Evolutionary conservation across 1,284 basidiomycete genomes (phyloP).

Genomic region (Pascua sp.): DNA sequence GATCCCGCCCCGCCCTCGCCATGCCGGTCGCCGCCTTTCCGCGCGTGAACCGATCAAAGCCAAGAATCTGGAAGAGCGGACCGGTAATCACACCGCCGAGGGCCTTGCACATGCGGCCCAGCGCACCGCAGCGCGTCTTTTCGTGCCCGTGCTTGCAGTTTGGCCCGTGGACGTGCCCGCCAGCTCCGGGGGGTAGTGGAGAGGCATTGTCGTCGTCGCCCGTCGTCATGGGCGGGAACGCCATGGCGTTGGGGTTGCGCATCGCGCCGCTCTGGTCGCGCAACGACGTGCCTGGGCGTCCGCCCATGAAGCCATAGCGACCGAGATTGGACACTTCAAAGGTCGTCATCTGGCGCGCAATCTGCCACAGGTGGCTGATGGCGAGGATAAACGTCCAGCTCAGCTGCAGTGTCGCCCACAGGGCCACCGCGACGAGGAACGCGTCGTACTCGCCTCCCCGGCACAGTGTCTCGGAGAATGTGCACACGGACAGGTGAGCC

Average conservation of each 20-base stretch:
- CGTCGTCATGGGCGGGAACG: constrained; percentile 14
- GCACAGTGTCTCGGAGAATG: constrained; percentile 68
- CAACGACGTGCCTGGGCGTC: constrained; percentile 61
- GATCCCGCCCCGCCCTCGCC: constrained; percentile 57
- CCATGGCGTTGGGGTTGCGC: constrained; percentile 20
- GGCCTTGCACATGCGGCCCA: constrained; percentile 37
- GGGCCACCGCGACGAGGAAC: constrained; percentile 74
- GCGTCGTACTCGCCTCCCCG: constrained; percentile 62
- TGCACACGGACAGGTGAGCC: constrained; percentile 55
- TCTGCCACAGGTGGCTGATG: constrained; percentile 82
- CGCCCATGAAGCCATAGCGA: constrained; percentile 95
- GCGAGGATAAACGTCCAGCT: constrained; percentile 89
- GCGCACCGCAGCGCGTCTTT: constrained; percentile 20
- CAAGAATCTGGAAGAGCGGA: constrained; percentile 71
- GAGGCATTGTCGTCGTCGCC: not conserved
- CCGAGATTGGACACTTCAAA: constrained; percentile 93
- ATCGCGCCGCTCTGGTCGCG: constrained; percentile 49
- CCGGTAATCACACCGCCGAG: constrained; percentile 39
- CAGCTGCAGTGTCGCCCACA: constrained; percentile 87
- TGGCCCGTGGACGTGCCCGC: constrained; percentile 16
- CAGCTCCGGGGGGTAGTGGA: constrained; percentile 1
- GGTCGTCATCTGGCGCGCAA: constrained; percentile 91
- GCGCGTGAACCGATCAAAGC: constrained; percentile 87
- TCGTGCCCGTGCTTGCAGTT: constrained; percentile 45
- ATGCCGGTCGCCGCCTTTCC: constrained; percentile 83